Evolutionary conservation across 495 filamentous ascomycete genomes (phyloP).

Genomic region (Aspergillus cristatus): DNA sequence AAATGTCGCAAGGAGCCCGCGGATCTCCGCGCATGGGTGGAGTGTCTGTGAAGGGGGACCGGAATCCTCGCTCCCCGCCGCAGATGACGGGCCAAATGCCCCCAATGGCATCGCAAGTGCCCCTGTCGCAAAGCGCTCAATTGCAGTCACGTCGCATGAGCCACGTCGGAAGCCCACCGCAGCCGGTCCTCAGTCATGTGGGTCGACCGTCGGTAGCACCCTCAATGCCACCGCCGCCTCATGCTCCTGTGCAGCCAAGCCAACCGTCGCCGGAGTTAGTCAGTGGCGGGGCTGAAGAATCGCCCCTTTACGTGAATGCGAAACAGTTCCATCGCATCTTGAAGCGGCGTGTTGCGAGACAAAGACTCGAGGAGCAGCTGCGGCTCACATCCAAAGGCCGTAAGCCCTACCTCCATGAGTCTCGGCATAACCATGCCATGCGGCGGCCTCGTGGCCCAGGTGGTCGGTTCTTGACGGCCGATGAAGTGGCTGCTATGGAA

Average conservation of each 20-base stretch:
- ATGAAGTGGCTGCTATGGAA: constrained; percentile 91
- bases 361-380: constrained; percentile 85
- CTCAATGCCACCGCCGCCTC: constrained; percentile 40
- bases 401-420: constrained; percentile 97
- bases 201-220: constrained; percentile 39
- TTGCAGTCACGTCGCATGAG: constrained; percentile 42
- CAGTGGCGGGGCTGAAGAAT: constrained; percentile 71
- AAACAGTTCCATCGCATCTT: constrained; percentile 98
- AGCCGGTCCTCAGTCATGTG: constrained; percentile 41
- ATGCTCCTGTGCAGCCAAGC: constrained; percentile 48
- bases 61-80: constrained; percentile 42
- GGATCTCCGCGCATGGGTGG: constrained; percentile 45
- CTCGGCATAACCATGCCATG: constrained; percentile 99
- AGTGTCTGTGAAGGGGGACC: constrained; percentile 42
- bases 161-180: constrained; percentile 42
- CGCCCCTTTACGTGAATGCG: constrained; percentile 93
- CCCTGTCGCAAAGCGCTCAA: constrained; percentile 34
- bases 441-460: constrained; percentile 90
- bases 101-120: constrained; percentile 41
- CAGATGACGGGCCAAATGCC: constrained; percentile 43
- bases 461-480: constrained; percentile 93
- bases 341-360: constrained; percentile 85
- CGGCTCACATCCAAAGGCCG: constrained; percentile 89
- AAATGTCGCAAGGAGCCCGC: constrained; percentile 36
- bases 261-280: constrained; percentile 79